Base-by-base conservation (phyloP, 805 yeast species). In the Lipomyces chichibuensis region DNA sequence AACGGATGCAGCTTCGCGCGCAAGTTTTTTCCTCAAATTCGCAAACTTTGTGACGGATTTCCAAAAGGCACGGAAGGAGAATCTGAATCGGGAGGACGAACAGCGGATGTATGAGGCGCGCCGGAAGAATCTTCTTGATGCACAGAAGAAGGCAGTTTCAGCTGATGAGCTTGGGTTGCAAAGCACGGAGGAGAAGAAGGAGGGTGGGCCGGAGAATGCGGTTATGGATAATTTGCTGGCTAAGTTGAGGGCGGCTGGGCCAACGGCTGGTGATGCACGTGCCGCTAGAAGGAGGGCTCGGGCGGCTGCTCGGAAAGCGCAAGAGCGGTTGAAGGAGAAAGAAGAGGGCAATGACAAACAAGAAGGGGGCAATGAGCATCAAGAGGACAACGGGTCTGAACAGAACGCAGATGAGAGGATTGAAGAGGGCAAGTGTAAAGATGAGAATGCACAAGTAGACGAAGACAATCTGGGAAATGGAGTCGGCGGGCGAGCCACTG, bases 141-240 rank as follows among this genome's bases (percentile, higher is more conserved):
- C 82, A 23, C 83, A 84, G 37, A 79, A 76, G 78, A 77, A 77
- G 61, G 49, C 69, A 7, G 70, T 63, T 69, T 69, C 56, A 70
- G 74, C 56, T 54, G 66, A 64, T 68, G 69, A 51, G 69, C 74
- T 60, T 51, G 69, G 49, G 23, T 56, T 52, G 59, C 71, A 60
- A 58, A 65, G 59, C 37, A 65, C 64, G 2, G 63, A 60, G 54
- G 69, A 33, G 49, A 65, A 60, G n/a, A 60, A 66, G n/a, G 57
- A 55, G 25, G 67, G 64, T 23, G 59, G 63, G 7, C 82, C 80
- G 35, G 85, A 81, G 13, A 87, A 79, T 20, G 81, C 83, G 59
- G 89, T 92, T 54, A 92, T 95, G 90, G 99, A 95, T 76, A 85
- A 89, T 46, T 81, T 95, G 59, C 82, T 95, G 65, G 96, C 92